Evolutionary conservation across 306 rosid species (phyloP).

Genomic region (Canavalia ensiformis): DNA sequence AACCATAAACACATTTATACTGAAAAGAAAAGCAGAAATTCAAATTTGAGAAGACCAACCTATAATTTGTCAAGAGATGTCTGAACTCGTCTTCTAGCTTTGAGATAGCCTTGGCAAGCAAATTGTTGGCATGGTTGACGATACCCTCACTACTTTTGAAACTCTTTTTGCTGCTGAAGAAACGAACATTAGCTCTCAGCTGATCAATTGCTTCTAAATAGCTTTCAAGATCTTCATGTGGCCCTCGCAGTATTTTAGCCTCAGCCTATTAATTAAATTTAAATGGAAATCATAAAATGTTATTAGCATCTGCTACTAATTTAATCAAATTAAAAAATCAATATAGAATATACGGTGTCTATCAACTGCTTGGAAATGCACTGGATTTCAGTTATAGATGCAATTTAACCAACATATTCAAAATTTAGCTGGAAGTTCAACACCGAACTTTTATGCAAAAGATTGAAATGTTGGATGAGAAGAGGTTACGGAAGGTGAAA

Average conservation of each 20-base stretch:
- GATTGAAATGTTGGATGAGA: background rate
- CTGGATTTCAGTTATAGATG: constrained; percentile 10
- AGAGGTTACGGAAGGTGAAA: background rate
- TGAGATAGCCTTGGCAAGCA: constrained; percentile 89
- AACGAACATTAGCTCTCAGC: constrained; percentile 64
- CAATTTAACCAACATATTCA: constrained; percentile 17
- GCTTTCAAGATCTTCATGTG: constrained; percentile 96
- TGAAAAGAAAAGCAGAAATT: constrained; percentile 20
- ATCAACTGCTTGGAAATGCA: background rate
- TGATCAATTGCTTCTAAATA: constrained; percentile 89
- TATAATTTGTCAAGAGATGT: constrained; percentile 82
- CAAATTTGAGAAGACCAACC: constrained; percentile 57
- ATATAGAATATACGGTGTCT: background rate
- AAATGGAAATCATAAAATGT: constrained; percentile 21
- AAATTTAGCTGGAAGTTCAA: constrained; percentile 15
- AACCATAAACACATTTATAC: background rate
- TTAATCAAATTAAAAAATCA: constrained; percentile 31
- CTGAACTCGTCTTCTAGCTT: constrained; percentile 95
- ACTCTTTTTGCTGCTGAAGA: constrained; percentile 72
- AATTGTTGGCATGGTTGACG: constrained; percentile 73
- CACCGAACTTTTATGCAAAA: background rate
- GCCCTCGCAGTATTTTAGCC: constrained; percentile 94
- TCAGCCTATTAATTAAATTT: constrained; percentile 74
- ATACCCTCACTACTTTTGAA: constrained; percentile 70
- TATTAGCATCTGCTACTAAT: background rate